A percentile compares a stretch with the other conserved stretches of the same genome.
These are phyloP conservation scores for Malus sylvestris DNA, from an alignment of 306 rosid species.

Conservation along the genomic window DNA sequence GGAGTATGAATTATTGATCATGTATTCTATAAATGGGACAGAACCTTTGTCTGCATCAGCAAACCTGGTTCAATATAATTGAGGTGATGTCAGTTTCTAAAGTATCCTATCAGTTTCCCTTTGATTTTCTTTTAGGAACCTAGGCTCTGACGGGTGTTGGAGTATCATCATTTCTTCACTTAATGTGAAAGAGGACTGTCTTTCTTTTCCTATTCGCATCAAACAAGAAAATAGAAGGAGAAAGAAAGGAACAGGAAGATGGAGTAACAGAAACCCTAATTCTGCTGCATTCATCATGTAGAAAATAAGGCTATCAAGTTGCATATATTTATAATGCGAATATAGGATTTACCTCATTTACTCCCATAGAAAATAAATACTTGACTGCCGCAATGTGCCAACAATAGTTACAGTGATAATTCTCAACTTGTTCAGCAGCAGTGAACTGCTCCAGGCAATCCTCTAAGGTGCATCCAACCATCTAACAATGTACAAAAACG, in stretches of 20 bases:
- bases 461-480: slow-evolving; percentile 51
- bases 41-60: background rate
- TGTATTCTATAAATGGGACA: background rate
- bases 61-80: background rate
- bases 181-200: background rate
- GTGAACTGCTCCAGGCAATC: slow-evolving; percentile 77
- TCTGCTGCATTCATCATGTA: background rate
- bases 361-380: slow-evolving; percentile 53
- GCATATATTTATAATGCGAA: background rate
- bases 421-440: slow-evolving; percentile 75
- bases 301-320: background rate
- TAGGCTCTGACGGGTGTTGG: background rate
- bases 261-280: background rate
- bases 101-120: background rate
- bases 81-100: background rate
- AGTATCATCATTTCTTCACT: background rate
- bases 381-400: slow-evolving; percentile 79
- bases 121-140: background rate
- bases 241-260: background rate
- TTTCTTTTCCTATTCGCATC: background rate
- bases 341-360: slow-evolving; percentile 47
- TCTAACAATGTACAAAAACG: slow-evolving; percentile 32
- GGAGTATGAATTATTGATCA: background rate
- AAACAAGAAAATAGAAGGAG: background rate
- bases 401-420: slow-evolving; percentile 71